Evolutionary conservation across 345 rosid genomes (phyloP).

Genomic region (Euphorbia tirucalli): DNA sequence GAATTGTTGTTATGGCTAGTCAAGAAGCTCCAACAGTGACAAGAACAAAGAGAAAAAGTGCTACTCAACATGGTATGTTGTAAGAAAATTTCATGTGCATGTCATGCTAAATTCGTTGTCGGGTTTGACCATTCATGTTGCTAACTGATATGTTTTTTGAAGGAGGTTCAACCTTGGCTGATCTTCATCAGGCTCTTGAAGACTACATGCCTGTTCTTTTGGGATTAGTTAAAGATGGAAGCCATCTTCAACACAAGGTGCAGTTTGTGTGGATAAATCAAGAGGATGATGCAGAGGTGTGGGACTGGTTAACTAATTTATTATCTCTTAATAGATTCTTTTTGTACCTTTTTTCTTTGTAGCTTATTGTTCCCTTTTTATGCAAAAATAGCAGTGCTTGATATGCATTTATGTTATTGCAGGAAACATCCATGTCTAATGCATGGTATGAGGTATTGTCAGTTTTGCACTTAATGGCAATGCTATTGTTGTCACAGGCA

Average conservation of each 20-base stretch:
- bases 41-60: conserved; percentile 83
- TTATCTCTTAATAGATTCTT: not conserved
- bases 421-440: conserved; percentile 89
- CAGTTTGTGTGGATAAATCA: conserved; percentile 90
- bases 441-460: conserved; percentile 97
- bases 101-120: conserved; percentile 1
- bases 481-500: conserved; percentile 84
- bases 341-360: not conserved
- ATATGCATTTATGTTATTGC: conserved; percentile 30
- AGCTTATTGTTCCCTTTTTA: conserved; percentile 14
- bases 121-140: conserved; percentile 15
- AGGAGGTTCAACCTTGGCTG: conserved; percentile 92
- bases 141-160: conserved; percentile 26
- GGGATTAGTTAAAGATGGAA: conserved; percentile 88
- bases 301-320: not conserved
- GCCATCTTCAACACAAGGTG: conserved; percentile 71
- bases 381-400: conserved; percentile 15
- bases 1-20: conserved; percentile 94
- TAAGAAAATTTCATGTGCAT: conserved; percentile 8
- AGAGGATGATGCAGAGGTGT: conserved; percentile 87
- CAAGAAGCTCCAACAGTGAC: conserved; percentile 97
- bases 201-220: conserved; percentile 94
- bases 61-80: conserved; percentile 87
- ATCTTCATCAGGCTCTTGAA: conserved; percentile 95
- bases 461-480: conserved; percentile 95